Conservation (phyloP, 176 grass and related monocot genomes). For the Bromus sterilis region DNA sequence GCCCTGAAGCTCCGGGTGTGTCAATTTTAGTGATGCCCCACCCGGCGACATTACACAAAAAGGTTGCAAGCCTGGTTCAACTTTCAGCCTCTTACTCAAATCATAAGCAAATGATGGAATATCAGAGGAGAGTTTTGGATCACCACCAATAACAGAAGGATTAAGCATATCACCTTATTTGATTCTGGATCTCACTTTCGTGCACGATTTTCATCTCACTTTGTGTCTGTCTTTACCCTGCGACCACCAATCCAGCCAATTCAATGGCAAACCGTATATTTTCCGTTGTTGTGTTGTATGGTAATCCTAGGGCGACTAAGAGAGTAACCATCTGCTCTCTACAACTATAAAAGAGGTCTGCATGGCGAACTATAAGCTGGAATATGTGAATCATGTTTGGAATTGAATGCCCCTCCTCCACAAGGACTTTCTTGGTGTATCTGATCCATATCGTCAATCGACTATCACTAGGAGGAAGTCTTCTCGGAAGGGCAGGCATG, state of each 20-base stretch:
- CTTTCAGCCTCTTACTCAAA: conserved; percentile 85
- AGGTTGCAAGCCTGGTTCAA: conserved; percentile 84
- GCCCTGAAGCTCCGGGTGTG: conserved; percentile 70
- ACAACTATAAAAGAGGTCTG: conserved; percentile 94
- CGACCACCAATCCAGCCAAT: conserved; percentile 92
- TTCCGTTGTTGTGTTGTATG: conserved; percentile 83
- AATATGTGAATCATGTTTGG: conserved; percentile 99
- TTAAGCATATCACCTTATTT: conserved; percentile 47
- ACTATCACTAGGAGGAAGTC: conserved; percentile 74
- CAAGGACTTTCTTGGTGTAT: conserved; percentile 93
- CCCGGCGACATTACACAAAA: conserved; percentile 85
- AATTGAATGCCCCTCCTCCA: conserved; percentile 96
- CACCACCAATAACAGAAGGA: conserved; percentile 42
- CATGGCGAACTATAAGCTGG: conserved; percentile 89
- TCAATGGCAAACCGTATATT: conserved; percentile 88
- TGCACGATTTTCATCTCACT: conserved; percentile 70
- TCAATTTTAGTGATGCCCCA: conserved; percentile 84
- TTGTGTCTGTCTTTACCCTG: conserved; percentile 89
- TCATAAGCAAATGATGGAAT: conserved; percentile 52
- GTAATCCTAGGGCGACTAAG: conserved; percentile 83
- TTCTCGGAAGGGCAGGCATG: conserved; percentile 86
- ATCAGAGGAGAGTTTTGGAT: conserved; percentile 56
- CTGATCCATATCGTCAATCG: conserved; percentile 95
- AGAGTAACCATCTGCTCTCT: conserved; percentile 96
- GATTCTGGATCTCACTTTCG: conserved; percentile 57